Conservation (phyloP, 768 basidiomycete genomes). For the Lactarius deliciosus region DNA sequence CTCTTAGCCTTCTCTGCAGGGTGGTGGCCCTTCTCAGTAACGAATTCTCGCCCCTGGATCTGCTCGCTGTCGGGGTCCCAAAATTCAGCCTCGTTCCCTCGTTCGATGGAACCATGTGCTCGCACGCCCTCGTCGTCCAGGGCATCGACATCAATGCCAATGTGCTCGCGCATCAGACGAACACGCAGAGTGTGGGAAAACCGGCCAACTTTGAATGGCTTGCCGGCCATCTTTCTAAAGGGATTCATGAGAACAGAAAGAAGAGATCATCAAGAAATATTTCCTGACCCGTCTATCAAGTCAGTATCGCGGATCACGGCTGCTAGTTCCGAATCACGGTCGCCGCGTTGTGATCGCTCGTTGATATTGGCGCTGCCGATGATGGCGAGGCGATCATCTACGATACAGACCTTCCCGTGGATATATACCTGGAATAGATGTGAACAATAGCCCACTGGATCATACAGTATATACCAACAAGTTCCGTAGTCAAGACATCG, state of each 20-base stretch:
- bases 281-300: conserved; percentile 81
- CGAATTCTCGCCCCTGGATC: conserved; percentile 44
- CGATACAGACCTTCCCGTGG: conserved; percentile 83
- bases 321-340: conserved; percentile 94
- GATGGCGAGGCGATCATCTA: conserved; percentile 92
- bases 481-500: conserved; percentile 83
- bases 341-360: conserved; percentile 92
- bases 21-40: conserved; percentile 37
- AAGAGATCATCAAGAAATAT: no score
- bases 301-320: conserved; percentile 95
- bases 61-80: conserved; percentile 82
- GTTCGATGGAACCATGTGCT: conserved; percentile 49
- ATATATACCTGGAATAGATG: conserved; percentile 67
- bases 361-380: conserved; percentile 98
- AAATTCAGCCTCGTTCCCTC: conserved; percentile 51
- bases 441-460: conserved; percentile 22
- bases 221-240: conserved; percentile 86
- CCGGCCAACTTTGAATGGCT: conserved; percentile 92
- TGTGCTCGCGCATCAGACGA: conserved; percentile 94
- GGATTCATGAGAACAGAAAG: neutral
- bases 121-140: conserved; percentile 74
- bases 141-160: conserved; percentile 92
- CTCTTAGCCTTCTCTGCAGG: conserved; percentile 30
- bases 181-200: conserved; percentile 94
- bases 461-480: conserved; percentile 44